Evolutionary conservation across 176 grass and related monocot genomes (phyloP).

Genomic region (Elymus sibiricus): DNA sequence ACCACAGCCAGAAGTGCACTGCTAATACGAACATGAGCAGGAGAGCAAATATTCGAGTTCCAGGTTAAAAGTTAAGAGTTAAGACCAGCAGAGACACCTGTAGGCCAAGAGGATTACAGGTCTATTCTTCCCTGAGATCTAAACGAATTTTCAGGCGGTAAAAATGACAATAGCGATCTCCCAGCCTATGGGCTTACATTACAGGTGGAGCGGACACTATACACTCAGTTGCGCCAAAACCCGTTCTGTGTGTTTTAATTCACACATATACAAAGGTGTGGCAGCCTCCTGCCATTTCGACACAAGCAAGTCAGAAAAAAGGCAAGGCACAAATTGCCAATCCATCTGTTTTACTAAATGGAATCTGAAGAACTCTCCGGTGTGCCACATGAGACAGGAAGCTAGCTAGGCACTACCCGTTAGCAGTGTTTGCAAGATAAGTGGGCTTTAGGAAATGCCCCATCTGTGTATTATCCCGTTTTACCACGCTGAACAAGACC

Average conservation of each 20-base stretch:
- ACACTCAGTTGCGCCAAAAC: slow-evolving; percentile 49
- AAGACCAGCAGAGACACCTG: slow-evolving; percentile 16
- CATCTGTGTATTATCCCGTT: background rate
- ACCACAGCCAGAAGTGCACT: background rate
- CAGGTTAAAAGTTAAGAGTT: background rate
- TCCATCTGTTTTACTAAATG: slow-evolving; percentile 34
- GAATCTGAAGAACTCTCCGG: slow-evolving; percentile 40
- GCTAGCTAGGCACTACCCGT: no score
- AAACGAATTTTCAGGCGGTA: slow-evolving; percentile 31
- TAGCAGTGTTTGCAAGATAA: no score
- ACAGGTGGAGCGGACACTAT: slow-evolving; percentile 41
- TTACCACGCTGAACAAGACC: background rate
- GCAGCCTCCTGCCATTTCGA: slow-evolving; percentile 53
- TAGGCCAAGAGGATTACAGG: slow-evolving; percentile 33
- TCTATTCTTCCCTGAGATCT: slow-evolving; percentile 37
- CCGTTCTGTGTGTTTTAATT: slow-evolving; percentile 16
- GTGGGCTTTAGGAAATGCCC: background rate
- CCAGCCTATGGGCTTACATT: slow-evolving; percentile 48
- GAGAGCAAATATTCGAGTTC: background rate
- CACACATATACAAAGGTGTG: slow-evolving; percentile 44
- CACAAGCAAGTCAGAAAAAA: slow-evolving; percentile 8
- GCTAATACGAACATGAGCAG: background rate
- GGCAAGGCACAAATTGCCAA: slow-evolving; percentile 24
- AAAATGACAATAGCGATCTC: slow-evolving; percentile 12
- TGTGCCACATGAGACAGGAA: no score